Percentiles rank a stretch among this genome's conserved stretches.
Conservation (phyloP, 257 asterid species). For the Linderniella brevidens region DNA sequence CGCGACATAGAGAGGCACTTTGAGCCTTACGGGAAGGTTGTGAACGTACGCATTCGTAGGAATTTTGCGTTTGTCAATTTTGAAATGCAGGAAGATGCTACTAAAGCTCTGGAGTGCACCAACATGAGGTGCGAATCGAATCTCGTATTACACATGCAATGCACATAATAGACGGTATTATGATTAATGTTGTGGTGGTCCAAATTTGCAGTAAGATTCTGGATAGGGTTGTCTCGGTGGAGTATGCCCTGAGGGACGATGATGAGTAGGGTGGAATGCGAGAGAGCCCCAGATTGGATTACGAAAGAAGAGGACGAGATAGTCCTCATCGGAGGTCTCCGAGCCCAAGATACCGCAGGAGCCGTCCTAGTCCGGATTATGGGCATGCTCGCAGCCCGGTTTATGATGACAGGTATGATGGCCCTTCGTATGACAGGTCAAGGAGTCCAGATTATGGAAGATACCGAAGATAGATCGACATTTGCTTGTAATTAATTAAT, state of each 20-base stretch:
- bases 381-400: constrained; percentile 53
- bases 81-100: constrained; percentile 82
- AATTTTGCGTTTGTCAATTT: constrained; percentile 93
- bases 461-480: constrained; percentile 45
- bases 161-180: background rate
- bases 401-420: constrained; percentile 45
- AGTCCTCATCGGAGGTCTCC: constrained; percentile 59
- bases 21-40: constrained; percentile 73
- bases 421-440: constrained; percentile 36
- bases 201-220: constrained; percentile 49
- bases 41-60: constrained; percentile 64
- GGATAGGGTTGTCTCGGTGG: constrained; percentile 86
- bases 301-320: constrained; percentile 15
- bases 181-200: too few relatives aligned
- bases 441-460: constrained; percentile 66
- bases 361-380: constrained; percentile 77
- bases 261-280: constrained; percentile 44
- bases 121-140: constrained; percentile 52
- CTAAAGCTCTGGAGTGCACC: constrained; percentile 81
- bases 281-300: constrained; percentile 52
- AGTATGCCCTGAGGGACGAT: constrained; percentile 86
- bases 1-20: constrained; percentile 78
- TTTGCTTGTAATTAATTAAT: too few relatives aligned
- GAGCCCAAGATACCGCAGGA: constrained; percentile 39
- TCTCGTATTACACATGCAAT: background rate